These are phyloP conservation scores for Barbarea vulgaris DNA, from an alignment of 345 rosid species.

Conservation along the genomic window DNA sequence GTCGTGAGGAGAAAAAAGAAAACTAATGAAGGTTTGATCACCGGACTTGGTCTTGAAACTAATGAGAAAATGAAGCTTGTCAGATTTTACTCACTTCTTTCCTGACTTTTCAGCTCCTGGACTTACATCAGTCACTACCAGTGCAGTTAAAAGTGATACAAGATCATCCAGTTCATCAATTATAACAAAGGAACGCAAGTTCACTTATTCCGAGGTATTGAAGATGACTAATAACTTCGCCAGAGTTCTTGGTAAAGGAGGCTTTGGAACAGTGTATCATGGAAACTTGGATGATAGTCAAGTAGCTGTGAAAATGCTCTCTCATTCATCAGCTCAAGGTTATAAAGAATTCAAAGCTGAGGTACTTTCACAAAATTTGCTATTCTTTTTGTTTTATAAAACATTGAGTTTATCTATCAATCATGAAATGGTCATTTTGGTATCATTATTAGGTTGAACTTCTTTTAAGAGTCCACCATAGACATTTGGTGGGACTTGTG, in stretches of 20 bases:
- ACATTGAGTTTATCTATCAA: too few species aligned
- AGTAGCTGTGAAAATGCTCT: slow-evolving; percentile 46
- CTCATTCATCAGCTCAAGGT: slow-evolving; percentile 45
- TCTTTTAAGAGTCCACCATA: slow-evolving; percentile 45
- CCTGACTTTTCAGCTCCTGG: not conserved
- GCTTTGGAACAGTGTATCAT: slow-evolving; percentile 42
- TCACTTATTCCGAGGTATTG: slow-evolving; percentile 33
- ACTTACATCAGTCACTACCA: not conserved
- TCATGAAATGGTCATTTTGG: too few species aligned
- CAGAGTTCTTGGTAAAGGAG: slow-evolving; percentile 45
- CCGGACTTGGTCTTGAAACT: not conserved
- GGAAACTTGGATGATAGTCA: slow-evolving; percentile 37
- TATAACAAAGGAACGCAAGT: slow-evolving; percentile 27
- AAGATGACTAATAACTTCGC: slow-evolving; percentile 40
- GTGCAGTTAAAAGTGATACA: not conserved
- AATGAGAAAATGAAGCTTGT: not conserved
- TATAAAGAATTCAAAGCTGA: slow-evolving; percentile 45
- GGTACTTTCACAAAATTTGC: slow-evolving; percentile 27
- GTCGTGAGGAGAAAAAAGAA: not conserved
- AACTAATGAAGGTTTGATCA: slow-evolving; percentile 5
- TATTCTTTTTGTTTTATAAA: too few species aligned
- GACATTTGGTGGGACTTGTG: slow-evolving; percentile 47
- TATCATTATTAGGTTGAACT: slow-evolving; percentile 23
- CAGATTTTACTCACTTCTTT: not conserved
- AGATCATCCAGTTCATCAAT: slow-evolving; percentile 24